Base-by-base conservation (phyloP, 345 rosid genomes). In the Aquilaria sinensis region DNA sequence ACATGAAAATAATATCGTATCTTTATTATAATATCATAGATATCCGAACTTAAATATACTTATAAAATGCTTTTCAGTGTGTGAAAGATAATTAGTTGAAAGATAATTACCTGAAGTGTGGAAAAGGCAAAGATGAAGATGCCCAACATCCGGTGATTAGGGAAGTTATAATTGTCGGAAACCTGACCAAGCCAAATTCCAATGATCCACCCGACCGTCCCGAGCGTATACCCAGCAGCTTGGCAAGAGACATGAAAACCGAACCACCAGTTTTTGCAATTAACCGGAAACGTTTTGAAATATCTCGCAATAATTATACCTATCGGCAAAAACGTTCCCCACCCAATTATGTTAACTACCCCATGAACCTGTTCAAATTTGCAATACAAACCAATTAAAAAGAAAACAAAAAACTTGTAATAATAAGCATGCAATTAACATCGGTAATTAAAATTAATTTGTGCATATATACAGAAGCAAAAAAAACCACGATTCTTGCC, bases 281-380 rank as follows among this genome's bases (percentile, higher is more conserved):
- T 46, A 0, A 66, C n/a, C 13, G 86, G 84, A 30, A 67, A 65
- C 13, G 41, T 43, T 60, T 63, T 72, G 41, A 51, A 72, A 47
- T 84, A 84, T 47, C 90, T 80, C 10, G 77, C 80, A 5, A 70
- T n/a, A 3, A 84, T 80, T 12, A 64, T 83, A 9, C 90, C 90
- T 12, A 58, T 14, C 0, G 90, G 90, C 56, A 84, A 12, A 23
- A 84, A 4, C 33, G 56, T 63, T 32, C 90, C 90, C 86, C 86
- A 84, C 31, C 83, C 86, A 9, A 74, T 30, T 2, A 84, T 79
- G 77, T 74, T 84, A 51, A 79, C 11, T 9, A 74, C 61, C 30
- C 90, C 90, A 65, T 84, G 90, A 15, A 67, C 65, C 90, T 84
- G 61, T 33, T 10, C 51, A 31, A 52, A 9, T 37, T 37, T 3